Evolutionary conservation across 164 flowering plant species (phyloP).

Genomic region (Vitis rotundifolia): DNA sequence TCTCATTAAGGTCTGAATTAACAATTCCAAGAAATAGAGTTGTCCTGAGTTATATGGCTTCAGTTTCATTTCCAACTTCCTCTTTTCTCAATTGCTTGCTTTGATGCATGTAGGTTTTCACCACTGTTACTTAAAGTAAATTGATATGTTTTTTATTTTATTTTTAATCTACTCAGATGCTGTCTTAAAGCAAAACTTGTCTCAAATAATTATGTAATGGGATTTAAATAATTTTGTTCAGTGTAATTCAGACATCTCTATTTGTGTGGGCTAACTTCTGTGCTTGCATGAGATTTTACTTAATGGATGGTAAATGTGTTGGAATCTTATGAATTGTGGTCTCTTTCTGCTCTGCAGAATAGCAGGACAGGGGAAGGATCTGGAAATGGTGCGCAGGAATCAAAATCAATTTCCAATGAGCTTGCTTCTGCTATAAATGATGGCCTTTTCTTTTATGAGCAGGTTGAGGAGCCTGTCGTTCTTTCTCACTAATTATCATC

Average conservation of each 20-base stretch:
- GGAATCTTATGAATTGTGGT: not conserved
- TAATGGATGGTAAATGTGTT: not conserved
- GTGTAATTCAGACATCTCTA: not conserved
- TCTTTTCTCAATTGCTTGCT: too few relatives aligned
- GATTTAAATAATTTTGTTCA: not conserved
- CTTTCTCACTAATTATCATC: not conserved
- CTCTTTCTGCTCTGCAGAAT: conserved; percentile 50
- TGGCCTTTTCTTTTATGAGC: conserved; percentile 90
- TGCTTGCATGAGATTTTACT: not conserved
- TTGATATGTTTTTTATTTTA: not conserved
- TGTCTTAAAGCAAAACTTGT: too few relatives aligned
- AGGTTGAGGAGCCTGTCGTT: conserved; percentile 42
- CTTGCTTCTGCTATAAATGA: conserved; percentile 86
- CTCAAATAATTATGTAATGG: too few relatives aligned
- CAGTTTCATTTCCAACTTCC: too few relatives aligned
- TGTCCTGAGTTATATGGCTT: too few relatives aligned
- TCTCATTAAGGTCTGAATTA: not conserved
- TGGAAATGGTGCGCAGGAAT: conserved; percentile 33
- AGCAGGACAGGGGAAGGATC: conserved; percentile 33
- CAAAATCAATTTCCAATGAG: conserved; percentile 65
- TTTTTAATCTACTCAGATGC: too few relatives aligned
- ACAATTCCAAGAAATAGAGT: too few relatives aligned
- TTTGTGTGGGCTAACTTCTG: not conserved
- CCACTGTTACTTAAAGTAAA: not conserved
- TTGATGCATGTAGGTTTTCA: not conserved